phyloP scores from a whole-genome alignment of 192 early-diverging fungal species.

The Dispira parvispora region DNA sequence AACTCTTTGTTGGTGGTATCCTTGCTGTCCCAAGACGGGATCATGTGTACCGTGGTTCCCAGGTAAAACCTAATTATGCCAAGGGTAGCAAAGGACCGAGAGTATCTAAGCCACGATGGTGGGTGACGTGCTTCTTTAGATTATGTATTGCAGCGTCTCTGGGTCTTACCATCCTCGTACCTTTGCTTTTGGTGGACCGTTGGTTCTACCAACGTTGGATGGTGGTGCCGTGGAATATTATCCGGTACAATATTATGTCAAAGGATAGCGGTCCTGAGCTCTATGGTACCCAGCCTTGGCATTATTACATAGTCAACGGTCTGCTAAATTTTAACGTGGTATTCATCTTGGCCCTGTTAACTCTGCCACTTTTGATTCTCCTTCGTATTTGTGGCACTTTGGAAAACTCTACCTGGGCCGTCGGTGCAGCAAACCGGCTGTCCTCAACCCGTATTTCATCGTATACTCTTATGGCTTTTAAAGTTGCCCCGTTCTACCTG shows the following conservation, averaged over 20 bases:
- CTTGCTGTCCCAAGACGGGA: constrained; percentile 13
- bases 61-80: background rate
- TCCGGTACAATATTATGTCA: constrained; percentile 82
- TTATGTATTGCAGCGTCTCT: constrained; percentile 18
- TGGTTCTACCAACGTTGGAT: constrained; percentile 51
- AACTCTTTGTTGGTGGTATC: constrained; percentile 33
- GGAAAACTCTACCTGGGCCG: background rate
- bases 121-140: constrained; percentile 23
- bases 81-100: background rate
- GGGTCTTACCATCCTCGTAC: constrained; percentile 18
- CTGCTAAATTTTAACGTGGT: constrained; percentile 79
- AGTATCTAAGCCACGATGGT: constrained; percentile 19
- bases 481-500: constrained; percentile 52
- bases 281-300: constrained; percentile 85
- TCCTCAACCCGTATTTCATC: background rate
- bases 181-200: constrained; percentile 52
- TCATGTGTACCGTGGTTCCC: background rate
- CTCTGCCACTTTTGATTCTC: constrained; percentile 36
- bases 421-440: constrained; percentile 4
- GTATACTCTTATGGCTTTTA: constrained; percentile 29
- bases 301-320: constrained; percentile 82
- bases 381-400: no score
- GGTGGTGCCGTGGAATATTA: constrained; percentile 72
- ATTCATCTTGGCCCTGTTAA: constrained; percentile 52
- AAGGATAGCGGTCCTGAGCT: constrained; percentile 45